These are phyloP conservation scores for Rhodotorula sp. DNA, from an alignment of 1,284 basidiomycete species.

Conservation along the genomic window DNA sequence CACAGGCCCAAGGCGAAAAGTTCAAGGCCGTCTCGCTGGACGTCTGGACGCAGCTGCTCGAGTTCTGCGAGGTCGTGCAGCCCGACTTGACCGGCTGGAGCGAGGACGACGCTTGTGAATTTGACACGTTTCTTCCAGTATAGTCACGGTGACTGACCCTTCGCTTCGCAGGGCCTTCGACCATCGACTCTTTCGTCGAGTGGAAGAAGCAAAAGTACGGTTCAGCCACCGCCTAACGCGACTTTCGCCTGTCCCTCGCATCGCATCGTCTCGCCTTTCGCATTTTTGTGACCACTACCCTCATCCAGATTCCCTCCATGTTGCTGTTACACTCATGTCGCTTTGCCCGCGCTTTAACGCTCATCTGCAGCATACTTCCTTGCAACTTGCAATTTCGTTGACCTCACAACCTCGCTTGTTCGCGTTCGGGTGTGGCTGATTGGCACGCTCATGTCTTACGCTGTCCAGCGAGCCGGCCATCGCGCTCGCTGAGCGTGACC, in stretches of 20 bases:
- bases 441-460: no score
- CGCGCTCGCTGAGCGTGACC: no score
- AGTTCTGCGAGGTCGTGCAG: conserved; percentile 20
- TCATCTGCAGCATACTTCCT: not conserved
- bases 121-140: not conserved
- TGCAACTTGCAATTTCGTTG: no score
- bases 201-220: conserved; percentile 29
- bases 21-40: conserved; percentile 35
- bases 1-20: conserved; percentile 19
- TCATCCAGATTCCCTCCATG: not conserved
- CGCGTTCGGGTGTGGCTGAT: no score
- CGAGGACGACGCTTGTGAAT: conserved; percentile 38
- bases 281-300: not conserved
- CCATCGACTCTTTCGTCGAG: conserved; percentile 37
- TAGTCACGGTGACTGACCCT: no score
- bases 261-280: no score
- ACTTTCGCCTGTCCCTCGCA: not conserved
- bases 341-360: not conserved
- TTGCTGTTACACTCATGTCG: no score
- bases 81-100: conserved; percentile 25
- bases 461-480: no score
- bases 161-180: conserved; percentile 27
- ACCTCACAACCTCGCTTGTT: no score
- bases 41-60: conserved; percentile 32
- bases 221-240: not conserved